Evolutionary conservation across 495 filamentous ascomycete species (phyloP).

Genomic region (Entonaema liquescens): DNA sequence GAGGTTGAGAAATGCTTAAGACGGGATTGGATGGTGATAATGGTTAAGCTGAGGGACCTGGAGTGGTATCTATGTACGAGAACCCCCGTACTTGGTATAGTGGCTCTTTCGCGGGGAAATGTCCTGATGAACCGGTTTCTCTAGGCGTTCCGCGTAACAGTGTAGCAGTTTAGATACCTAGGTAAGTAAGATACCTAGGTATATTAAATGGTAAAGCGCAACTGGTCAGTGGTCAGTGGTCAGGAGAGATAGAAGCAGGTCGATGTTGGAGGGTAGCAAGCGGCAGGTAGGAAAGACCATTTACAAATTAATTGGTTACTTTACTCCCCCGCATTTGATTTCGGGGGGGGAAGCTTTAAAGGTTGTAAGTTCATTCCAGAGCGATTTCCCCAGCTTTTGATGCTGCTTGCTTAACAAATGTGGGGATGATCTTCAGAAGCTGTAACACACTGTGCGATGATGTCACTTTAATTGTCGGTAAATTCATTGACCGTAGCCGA

Average conservation of each 20-base stretch:
- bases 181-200: background rate
- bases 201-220: background rate
- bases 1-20: conserved; percentile 36
- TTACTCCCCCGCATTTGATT: conserved; percentile 36
- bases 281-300: conserved; percentile 36
- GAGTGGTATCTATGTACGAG: conserved; percentile 26
- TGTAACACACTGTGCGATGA: conserved; percentile 19
- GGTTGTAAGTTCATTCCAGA: conserved; percentile 16
- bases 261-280: conserved; percentile 12
- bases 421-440: conserved; percentile 17
- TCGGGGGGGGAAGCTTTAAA: conserved; percentile 1
- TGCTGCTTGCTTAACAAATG: conserved; percentile 9
- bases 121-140: conserved; percentile 10
- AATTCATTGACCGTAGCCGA: conserved; percentile 20
- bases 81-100: background rate
- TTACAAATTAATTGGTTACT: conserved; percentile 43
- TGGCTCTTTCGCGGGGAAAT: conserved; percentile 37
- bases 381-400: conserved; percentile 40
- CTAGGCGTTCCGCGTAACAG: conserved; percentile 20
- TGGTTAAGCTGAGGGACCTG: background rate
- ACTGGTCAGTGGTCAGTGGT: no score
- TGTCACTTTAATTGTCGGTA: conserved; percentile 27
- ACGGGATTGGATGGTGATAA: conserved; percentile 37
- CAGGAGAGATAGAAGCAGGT: conserved; percentile 2
- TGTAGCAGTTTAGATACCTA: conserved; percentile 21